Evolutionary conservation across 306 rosid species (phyloP).

Genomic region (Quercus rubra): DNA sequence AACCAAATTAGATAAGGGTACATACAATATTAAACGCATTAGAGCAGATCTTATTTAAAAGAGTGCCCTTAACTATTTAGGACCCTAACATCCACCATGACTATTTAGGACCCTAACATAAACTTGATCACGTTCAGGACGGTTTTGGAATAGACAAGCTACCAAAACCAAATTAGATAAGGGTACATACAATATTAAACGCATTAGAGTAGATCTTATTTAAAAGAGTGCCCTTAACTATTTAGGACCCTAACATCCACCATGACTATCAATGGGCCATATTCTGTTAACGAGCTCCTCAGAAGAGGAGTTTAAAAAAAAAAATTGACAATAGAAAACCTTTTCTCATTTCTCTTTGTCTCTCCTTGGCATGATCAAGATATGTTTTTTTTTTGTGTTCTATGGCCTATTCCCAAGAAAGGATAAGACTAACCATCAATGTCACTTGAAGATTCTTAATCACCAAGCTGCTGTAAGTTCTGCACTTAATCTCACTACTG

Average conservation of each 20-base stretch:
- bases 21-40: too few species aligned
- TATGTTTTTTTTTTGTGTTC: background rate
- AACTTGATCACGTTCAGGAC: background rate
- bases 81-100: background rate
- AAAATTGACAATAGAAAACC: background rate
- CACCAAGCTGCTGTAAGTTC: background rate
- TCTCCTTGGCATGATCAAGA: background rate
- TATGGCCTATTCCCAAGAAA: background rate
- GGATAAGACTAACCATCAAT: background rate
- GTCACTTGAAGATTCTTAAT: background rate
- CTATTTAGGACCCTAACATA: too few species aligned
- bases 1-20: too few species aligned
- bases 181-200: too few species aligned
- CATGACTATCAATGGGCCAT: background rate
- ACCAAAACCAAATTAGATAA: too few species aligned
- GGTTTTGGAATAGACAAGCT: background rate
- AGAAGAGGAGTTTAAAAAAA: too few species aligned
- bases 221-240: background rate
- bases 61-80: background rate
- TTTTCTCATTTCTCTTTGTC: background rate
- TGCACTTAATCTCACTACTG: too few species aligned
- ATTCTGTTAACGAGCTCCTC: background rate
- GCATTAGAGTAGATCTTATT: background rate
- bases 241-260: background rate
- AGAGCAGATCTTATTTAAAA: background rate